phyloP scores from a whole-genome alignment of 2,329 filamentous ascomycete genomes.

The Rhynchosporium graminicola region DNA sequence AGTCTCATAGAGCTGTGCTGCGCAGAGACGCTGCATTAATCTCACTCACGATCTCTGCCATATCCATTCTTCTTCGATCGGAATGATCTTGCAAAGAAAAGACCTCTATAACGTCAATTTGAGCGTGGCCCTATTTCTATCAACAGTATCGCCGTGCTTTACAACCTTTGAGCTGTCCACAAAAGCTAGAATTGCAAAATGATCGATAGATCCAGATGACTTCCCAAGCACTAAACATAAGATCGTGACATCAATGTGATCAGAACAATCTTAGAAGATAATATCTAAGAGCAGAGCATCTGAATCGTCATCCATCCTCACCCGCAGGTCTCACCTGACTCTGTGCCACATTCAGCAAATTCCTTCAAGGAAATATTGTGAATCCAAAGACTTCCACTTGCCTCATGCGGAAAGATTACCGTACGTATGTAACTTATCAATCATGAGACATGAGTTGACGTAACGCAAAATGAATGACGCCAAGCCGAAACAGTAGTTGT shows the following conservation, averaged over 20 bases:
- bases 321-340: neutral
- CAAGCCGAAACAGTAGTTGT: neutral
- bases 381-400: too few species aligned
- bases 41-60: neutral
- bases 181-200: neutral
- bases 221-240: neutral
- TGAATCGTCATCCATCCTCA: slow-evolving; percentile 8
- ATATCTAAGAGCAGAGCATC: neutral
- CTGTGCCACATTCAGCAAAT: neutral
- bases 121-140: neutral
- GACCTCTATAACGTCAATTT: too few species aligned
- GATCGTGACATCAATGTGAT: neutral
- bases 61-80: neutral
- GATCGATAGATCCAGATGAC: neutral
- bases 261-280: neutral
- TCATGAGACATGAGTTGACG: too few species aligned
- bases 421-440: too few species aligned
- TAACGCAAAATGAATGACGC: too few species aligned
- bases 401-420: too few species aligned
- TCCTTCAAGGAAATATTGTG: too few species aligned
- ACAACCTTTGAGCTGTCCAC: neutral
- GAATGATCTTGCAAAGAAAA: too few species aligned
- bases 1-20: too few species aligned
- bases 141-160: too few species aligned
- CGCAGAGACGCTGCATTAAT: neutral